Evolutionary conservation across 176 grass and related monocot genomes (phyloP).

Genomic region (Urochloa ruziziensis): DNA sequence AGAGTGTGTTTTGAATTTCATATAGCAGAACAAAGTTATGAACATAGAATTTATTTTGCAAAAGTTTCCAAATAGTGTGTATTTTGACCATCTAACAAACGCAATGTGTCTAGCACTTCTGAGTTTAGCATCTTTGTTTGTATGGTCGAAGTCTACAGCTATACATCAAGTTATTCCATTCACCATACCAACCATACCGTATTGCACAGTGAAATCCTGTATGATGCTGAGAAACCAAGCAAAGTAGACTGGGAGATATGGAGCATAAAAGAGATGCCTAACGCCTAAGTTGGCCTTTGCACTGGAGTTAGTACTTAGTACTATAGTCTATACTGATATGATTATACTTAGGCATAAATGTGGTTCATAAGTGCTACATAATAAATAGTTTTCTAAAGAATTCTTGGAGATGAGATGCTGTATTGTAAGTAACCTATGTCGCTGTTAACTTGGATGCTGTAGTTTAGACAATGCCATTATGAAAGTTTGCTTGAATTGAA

Average conservation of each 20-base stretch:
- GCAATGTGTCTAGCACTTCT: neutral
- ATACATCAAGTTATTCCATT: neutral
- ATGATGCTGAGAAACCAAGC: neutral
- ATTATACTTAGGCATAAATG: neutral
- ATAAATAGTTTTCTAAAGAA: neutral
- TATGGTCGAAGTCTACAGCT: neutral
- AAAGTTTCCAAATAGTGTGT: neutral
- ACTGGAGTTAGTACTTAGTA: neutral
- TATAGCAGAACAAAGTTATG: neutral
- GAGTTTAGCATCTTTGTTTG: neutral
- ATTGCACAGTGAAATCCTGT: neutral
- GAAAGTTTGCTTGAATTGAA: too few species aligned
- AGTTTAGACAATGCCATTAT: too few species aligned
- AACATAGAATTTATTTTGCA: neutral
- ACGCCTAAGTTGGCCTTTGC: neutral
- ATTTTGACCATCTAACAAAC: neutral
- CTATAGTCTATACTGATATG: neutral
- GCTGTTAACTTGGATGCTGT: too few species aligned
- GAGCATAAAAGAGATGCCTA: neutral
- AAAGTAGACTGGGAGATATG: neutral
- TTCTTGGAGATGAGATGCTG: neutral
- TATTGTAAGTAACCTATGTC: neutral
- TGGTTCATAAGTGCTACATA: neutral
- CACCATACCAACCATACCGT: neutral
- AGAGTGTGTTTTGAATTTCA: neutral